Percentiles rank a stretch among this genome's conserved stretches.
Evolutionary conservation across 129 eudicot genomes (phyloP).

Genomic region (Tagetes erecta): DNA sequence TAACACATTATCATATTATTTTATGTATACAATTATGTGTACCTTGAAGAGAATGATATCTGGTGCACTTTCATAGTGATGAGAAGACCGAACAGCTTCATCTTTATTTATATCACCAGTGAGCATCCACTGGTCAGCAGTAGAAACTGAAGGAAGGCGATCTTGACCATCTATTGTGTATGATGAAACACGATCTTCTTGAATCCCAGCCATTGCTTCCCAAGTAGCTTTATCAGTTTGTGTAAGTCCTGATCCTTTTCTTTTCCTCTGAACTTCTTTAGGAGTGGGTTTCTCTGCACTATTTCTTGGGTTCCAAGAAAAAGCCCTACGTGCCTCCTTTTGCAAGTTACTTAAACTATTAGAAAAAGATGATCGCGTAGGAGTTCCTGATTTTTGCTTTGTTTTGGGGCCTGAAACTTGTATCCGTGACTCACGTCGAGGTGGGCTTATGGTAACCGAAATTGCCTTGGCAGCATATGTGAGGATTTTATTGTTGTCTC

Average conservation of each 20-base stretch:
- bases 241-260: conserved; percentile 82
- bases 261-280: conserved; percentile 82
- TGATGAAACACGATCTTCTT: conserved; percentile 82
- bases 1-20: background rate
- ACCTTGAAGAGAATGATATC: conserved; percentile 96
- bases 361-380: conserved; percentile 65
- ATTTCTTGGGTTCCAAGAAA: conserved; percentile 92
- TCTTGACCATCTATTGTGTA: conserved; percentile 82
- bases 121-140: conserved; percentile 96
- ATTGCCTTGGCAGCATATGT: conserved; percentile 93
- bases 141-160: conserved; percentile 73
- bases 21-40: background rate
- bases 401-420: conserved; percentile 71
- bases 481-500: conserved; percentile 71
- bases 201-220: conserved; percentile 99
- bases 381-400: conserved; percentile 75
- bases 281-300: conserved; percentile 67
- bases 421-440: conserved; percentile 77
- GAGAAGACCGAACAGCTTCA: conserved; percentile 85
- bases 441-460: conserved; percentile 69
- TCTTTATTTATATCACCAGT: conserved; percentile 86
- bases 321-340: conserved; percentile 94
- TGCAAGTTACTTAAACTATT: conserved; percentile 92
- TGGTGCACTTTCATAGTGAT: conserved; percentile 96
- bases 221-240: conserved; percentile 82